Evolutionary conservation across 768 basidiomycete genomes (phyloP).

Genomic region (Pleurotus salmoneostramineus): DNA sequence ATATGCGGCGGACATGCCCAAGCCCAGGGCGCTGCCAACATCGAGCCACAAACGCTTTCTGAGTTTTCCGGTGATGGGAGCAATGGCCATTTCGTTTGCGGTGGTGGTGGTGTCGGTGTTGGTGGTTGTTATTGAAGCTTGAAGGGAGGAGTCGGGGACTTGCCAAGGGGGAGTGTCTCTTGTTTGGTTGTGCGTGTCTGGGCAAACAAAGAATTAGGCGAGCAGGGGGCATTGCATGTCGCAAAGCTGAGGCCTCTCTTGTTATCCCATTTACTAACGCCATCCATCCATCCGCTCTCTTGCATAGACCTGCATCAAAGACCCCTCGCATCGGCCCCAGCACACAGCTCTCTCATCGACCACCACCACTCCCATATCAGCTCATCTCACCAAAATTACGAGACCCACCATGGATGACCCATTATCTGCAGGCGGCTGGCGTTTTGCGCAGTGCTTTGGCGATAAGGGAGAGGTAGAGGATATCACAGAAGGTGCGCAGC

Average conservation of each 20-base stretch:
- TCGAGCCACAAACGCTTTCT: slow-evolving; percentile 92
- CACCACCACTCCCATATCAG: slow-evolving; percentile 5
- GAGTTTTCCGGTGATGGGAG: slow-evolving; percentile 91
- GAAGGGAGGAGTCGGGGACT: slow-evolving; percentile 13
- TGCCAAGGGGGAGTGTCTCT: background rate
- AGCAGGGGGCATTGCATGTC: background rate
- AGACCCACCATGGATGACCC: slow-evolving; percentile 68
- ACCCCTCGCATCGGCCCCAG: slow-evolving; percentile 4
- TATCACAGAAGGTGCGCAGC: slow-evolving; percentile 88
- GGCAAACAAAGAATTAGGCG: slow-evolving; percentile 16
- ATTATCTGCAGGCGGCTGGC: slow-evolving; percentile 88
- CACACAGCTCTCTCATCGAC: slow-evolving; percentile 4
- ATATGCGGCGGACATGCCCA: slow-evolving; percentile 73
- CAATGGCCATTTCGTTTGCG: slow-evolving; percentile 63
- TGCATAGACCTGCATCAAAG: slow-evolving; percentile 1
- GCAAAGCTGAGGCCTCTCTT: slow-evolving; percentile 16
- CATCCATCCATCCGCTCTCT: slow-evolving; percentile 7
- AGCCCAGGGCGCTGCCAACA: slow-evolving; percentile 66
- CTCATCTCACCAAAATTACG: slow-evolving; percentile 17
- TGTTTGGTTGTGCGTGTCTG: background rate
- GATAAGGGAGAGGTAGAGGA: slow-evolving; percentile 99
- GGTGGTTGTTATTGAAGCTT: slow-evolving; percentile 15
- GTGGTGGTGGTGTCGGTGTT: slow-evolving; percentile 20
- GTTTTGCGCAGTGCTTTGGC: slow-evolving; percentile 99
- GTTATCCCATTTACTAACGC: slow-evolving; percentile 16